phyloP scores from a whole-genome alignment of 176 grass and related monocot genomes.

The Triticum timopheevii region DNA sequence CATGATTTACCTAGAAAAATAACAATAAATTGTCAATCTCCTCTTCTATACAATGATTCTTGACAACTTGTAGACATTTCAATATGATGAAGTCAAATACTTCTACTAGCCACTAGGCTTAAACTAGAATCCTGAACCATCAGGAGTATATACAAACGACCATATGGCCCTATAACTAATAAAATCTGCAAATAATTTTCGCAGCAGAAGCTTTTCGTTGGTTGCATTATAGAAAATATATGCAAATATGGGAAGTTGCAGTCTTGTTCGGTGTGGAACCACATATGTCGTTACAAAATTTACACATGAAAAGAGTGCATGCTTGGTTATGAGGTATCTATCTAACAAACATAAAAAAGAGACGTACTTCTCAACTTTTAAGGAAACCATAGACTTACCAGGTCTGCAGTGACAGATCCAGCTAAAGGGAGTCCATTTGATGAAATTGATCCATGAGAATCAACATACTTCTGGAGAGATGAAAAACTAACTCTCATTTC shows the following conservation, averaged over 20 bases:
- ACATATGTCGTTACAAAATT: background rate
- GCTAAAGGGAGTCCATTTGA: conserved; percentile 75
- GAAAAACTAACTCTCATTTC: conserved; percentile 83
- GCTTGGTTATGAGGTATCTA: background rate
- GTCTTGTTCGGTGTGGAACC: background rate
- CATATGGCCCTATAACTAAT: too few relatives aligned
- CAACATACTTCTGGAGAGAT: conserved; percentile 84
- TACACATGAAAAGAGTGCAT: background rate
- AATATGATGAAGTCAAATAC: background rate
- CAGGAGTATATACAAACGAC: too few relatives aligned
- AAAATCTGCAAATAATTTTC: too few relatives aligned
- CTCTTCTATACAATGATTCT: background rate
- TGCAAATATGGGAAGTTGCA: background rate
- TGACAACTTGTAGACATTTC: background rate
- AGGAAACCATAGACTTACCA: conserved; percentile 8
- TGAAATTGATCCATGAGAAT: conserved; percentile 67
- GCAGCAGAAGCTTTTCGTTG: background rate
- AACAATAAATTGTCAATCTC: background rate
- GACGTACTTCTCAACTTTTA: background rate
- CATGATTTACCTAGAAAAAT: conserved; percentile 61
- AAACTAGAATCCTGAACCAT: too few relatives aligned
- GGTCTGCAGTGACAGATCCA: conserved; percentile 36
- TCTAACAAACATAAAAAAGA: background rate
- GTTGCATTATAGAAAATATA: too few relatives aligned
- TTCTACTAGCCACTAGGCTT: background rate